Percentiles rank a stretch among this genome's conserved stretches.
Conservation (phyloP, 306 rosid genomes). For the Phaseolus lunatus region DNA sequence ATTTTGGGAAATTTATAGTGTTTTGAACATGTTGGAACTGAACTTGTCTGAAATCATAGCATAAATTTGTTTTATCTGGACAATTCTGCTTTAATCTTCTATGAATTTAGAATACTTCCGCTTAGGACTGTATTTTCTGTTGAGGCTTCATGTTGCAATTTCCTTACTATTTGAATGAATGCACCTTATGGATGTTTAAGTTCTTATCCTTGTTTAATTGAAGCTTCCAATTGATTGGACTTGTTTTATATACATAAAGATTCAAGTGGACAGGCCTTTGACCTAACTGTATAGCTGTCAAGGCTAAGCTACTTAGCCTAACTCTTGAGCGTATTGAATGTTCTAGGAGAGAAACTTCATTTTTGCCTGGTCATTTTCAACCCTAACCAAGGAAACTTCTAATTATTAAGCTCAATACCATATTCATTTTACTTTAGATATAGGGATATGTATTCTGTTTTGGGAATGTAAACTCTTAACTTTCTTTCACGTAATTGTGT, state of each 20-base stretch:
- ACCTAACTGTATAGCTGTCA: not conserved
- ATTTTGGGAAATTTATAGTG: not conserved
- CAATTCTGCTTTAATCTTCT: not conserved
- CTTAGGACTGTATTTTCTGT: not conserved
- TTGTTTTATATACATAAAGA: conserved; percentile 21
- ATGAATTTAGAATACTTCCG: conserved; percentile 6
- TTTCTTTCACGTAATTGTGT: conserved; percentile 21
- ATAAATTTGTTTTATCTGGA: not conserved
- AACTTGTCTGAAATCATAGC: conserved; percentile 28
- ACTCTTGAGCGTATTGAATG: conserved; percentile 3
- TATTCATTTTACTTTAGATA: not conserved
- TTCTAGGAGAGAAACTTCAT: conserved; percentile 5
- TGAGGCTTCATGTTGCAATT: not conserved
- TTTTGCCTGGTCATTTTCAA: not conserved
- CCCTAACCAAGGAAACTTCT: not conserved
- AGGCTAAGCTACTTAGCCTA: conserved; percentile 6
- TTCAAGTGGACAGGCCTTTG: not conserved
- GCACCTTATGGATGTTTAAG: not conserved
- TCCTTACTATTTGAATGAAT: not conserved
- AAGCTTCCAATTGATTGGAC: conserved; percentile 8
- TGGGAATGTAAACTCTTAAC: conserved; percentile 5
- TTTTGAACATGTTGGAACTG: conserved; percentile 25
- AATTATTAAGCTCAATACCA: conserved; percentile 6
- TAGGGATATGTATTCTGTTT: conserved; percentile 1
- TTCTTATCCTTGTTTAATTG: conserved; percentile 11